Base-by-base conservation (phyloP, 352 stramenopile genomes). In the Phytopythium litorale region DNA sequence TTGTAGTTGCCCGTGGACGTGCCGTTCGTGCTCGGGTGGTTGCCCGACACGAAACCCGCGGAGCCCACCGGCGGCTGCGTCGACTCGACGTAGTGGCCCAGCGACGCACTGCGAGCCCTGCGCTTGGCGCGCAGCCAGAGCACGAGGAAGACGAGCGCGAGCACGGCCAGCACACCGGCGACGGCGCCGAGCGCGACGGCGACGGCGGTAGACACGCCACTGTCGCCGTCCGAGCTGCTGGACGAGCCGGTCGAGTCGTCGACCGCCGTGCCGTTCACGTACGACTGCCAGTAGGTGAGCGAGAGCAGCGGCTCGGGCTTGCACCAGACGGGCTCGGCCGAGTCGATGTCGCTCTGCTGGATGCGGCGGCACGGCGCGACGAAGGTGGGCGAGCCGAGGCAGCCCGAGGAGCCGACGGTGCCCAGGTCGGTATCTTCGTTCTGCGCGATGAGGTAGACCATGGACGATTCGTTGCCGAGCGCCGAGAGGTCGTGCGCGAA, bases 391-490 rank as follows among this genome's bases (percentile, higher is more conserved):
- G 50, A 37, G 35, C 62, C 66, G n/a, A 63, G 67, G 11, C 73
- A 81, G 3, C 37, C 63, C 5, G 50, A 43, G 46, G 76, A 63
- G 35, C 12, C 28, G 51, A 71, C 70, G 0, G 23, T 46, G 59
- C 68, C 75, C 13, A 65, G 46, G 23, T 19, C 3, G 35, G 23
- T 12, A 1, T 38, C 1, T 18, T 21, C 2, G 30, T 35, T 35
- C 60, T 75, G 64, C 1, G 68, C 54, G 33, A 81, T 42, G 35
- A 77, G 40, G 64, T 64, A 81, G 12, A 79, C 50, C 50, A 56
- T 56, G 21, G 19, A 33, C 8, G 46, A 7, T 0, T 28, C 7
- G 30, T 56, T 35, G 50, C 21, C 50, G 13, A 16, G 6, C 9
- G 56, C 19, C 19, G 33, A 11, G 21, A 50, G 33, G 6, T 58